A percentile compares a stretch with the other conserved stretches of the same genome.
Evolutionary conservation across 257 asterid species (phyloP).

Genomic region (Przewalskia tangutica): DNA sequence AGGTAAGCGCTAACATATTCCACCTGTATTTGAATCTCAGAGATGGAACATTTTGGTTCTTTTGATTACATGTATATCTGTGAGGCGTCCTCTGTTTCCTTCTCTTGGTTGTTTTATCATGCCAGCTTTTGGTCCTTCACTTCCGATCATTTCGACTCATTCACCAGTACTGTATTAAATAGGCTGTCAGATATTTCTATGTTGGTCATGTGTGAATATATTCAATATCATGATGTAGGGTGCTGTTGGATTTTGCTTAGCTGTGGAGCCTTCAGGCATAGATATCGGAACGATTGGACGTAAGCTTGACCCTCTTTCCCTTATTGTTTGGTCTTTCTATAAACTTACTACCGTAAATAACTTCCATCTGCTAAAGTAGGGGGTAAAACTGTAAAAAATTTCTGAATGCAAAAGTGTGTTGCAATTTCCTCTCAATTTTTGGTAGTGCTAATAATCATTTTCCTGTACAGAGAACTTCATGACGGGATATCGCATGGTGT

Average conservation of each 20-base stretch:
- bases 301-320: slow-evolving; percentile 28
- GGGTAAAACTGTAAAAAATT: neutral
- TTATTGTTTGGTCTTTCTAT: neutral
- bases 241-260: slow-evolving; percentile 80
- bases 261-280: slow-evolving; percentile 46
- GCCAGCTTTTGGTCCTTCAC: neutral
- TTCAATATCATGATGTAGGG: slow-evolving; percentile 47
- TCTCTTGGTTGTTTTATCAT: neutral
- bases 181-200: neutral
- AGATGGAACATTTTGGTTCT: neutral
- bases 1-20: slow-evolving; percentile 34
- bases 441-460: neutral
- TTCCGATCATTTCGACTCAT: neutral
- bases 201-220: slow-evolving; percentile 4
- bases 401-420: neutral
- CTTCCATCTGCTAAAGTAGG: neutral
- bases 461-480: slow-evolving; percentile 80
- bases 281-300: slow-evolving; percentile 79
- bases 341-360: neutral
- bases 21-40: slow-evolving; percentile 8
- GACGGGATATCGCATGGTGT: slow-evolving; percentile 70
- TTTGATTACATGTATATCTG: neutral
- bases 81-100: neutral
- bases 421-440: neutral
- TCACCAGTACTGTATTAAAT: neutral